Percentiles rank a stretch among this genome's conserved stretches.
Evolutionary conservation across 2,329 filamentous ascomycete species (phyloP).

Genomic region (Sclerotinia nivalis): DNA sequence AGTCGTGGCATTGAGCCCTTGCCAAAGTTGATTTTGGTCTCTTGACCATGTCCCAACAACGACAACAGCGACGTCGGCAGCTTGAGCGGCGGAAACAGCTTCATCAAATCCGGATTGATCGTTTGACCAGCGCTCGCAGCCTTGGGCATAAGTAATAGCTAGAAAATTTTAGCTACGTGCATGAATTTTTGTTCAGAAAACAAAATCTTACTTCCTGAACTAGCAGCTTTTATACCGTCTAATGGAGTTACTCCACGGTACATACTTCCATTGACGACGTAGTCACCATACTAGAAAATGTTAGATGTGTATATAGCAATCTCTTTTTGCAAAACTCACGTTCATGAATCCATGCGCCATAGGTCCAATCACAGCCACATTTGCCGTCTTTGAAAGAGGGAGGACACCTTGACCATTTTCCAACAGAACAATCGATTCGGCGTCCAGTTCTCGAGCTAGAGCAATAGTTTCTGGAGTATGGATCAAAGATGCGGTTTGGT

Average conservation of each 20-base stretch:
- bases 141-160: conserved; percentile 63
- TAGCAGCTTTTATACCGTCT: conserved; percentile 64
- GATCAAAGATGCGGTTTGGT: conserved; percentile 58
- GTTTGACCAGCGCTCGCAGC: conserved; percentile 71
- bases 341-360: conserved; percentile 74
- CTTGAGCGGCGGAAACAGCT: conserved; percentile 64
- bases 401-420: conserved; percentile 71
- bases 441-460: conserved; percentile 72
- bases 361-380: conserved; percentile 71
- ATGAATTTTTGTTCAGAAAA: background rate
- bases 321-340: conserved; percentile 45
- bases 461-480: conserved; percentile 68
- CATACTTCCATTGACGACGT: conserved; percentile 62
- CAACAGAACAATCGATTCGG: conserved; percentile 76
- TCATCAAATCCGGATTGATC: conserved; percentile 67
- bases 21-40: conserved; percentile 71
- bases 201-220: conserved; percentile 49
- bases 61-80: conserved; percentile 70
- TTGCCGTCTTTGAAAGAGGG: conserved; percentile 66
- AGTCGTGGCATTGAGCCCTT: conserved; percentile 69
- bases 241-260: conserved; percentile 68
- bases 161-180: background rate
- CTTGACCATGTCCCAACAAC: conserved; percentile 72
- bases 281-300: conserved; percentile 65
- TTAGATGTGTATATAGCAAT: conserved; percentile 18